A percentile compares a stretch with the other conserved stretches of the same genome.
Evolutionary conservation across 768 basidiomycete species (phyloP).

Genomic region (Gloeophyllum trabeum): DNA sequence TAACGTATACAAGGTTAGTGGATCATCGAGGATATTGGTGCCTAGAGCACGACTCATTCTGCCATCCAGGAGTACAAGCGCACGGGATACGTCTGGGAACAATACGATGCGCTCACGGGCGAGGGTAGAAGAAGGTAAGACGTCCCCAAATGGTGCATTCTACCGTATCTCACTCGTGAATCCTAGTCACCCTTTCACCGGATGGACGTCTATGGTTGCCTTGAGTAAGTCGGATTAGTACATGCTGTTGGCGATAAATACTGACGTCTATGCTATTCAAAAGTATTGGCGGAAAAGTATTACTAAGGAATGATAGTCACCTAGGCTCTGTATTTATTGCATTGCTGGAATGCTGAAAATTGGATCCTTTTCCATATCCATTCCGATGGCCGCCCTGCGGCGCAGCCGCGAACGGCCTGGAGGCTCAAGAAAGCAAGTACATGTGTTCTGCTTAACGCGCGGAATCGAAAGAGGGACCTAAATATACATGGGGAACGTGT

Average conservation of each 20-base stretch:
- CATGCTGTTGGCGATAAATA: background rate
- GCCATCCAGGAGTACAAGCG: slow-evolving; percentile 69
- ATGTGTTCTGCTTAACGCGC: background rate
- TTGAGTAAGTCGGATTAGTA: slow-evolving; percentile 50
- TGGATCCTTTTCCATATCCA: too few relatives aligned
- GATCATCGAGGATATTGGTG: background rate
- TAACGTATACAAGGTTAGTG: slow-evolving; percentile 60
- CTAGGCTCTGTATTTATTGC: too few relatives aligned
- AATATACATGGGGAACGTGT: background rate
- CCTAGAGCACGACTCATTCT: background rate
- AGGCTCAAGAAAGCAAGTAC: slow-evolving; percentile 1
- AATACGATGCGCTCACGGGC: slow-evolving; percentile 80
- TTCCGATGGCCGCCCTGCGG: too few relatives aligned
- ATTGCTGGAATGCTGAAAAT: too few relatives aligned
- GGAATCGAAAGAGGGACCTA: background rate
- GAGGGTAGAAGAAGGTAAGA: slow-evolving; percentile 77
- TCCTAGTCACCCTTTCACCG: slow-evolving; percentile 95
- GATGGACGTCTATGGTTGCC: slow-evolving; percentile 87
- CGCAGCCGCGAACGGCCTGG: too few relatives aligned
- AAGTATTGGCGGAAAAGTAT: slow-evolving; percentile 65
- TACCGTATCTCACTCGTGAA: slow-evolving; percentile 7
- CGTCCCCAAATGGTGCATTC: too few relatives aligned
- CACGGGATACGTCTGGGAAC: slow-evolving; percentile 96
- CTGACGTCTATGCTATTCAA: slow-evolving; percentile 4
- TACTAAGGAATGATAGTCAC: slow-evolving; percentile 18